Base-by-base conservation (phyloP, 225 moss, liverwort and hornwort genomes). In the Sphagnum tenellum region DNA sequence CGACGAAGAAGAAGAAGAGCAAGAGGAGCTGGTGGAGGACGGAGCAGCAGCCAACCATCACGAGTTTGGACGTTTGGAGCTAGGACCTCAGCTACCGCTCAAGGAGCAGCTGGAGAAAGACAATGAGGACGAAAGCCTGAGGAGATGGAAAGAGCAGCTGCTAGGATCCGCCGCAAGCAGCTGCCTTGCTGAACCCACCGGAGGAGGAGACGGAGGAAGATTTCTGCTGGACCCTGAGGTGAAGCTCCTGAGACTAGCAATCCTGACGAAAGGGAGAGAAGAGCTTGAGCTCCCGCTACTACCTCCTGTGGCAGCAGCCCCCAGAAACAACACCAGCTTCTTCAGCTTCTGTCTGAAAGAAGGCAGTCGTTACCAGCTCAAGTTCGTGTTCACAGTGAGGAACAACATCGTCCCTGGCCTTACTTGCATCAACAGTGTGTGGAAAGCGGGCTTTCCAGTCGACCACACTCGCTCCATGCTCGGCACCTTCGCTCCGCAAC, bases 111-210 rank as follows among this genome's bases (percentile, higher is more conserved):
- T 86, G 64, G 86, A 86, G 71, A 79, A 82, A 64, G 86, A 86
- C 71, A 86, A 94, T 63, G 94, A 94, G 61, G 94, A 94, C 66
- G 94, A 89, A 63, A 91, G 91, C 70, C 78, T 94, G 71, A 68
- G 94, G 67, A 81, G 91, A 66, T 94, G 94, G 94, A 94, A 94
- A 69, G 89, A 91, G 44, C 94, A 94, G 88, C 76, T 94, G 46
- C 71, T 94, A 51, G 94, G 94, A 3, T 76, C 78, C 5, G 87
- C 86, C 5, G 86, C 29, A 29, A 29, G 29, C 29, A 29, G 29
- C 29, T 29, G 83, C 66, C 69, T 89, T 4, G 94, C 91, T 50
- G 82, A 87, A 0, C 80, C 76, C 8, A 82, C 86, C 56, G 94
- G 29, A 29, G 29, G 29, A 29, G 29, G 29, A 29, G 29, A 29